These are phyloP conservation scores for Tremella yokohamensis DNA, from an alignment of 768 basidiomycete species.

Conservation along the genomic window DNA sequence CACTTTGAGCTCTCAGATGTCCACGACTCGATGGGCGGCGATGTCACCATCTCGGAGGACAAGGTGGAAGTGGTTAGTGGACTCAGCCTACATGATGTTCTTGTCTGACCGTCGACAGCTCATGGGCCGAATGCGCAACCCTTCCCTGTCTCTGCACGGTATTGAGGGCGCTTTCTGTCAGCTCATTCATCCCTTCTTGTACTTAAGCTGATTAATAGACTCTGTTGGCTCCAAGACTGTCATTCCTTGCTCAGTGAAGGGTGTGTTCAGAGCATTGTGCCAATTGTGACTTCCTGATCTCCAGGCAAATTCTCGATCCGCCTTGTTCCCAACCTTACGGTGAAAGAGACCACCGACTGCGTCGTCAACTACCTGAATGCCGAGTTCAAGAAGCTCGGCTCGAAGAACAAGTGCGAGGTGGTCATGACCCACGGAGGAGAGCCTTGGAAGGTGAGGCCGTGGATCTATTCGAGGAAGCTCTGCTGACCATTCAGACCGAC, in stretches of 20 bases:
- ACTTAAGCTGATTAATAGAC: slow-evolving; percentile 28
- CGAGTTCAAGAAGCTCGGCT: slow-evolving; percentile 79
- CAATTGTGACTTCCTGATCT: not conserved
- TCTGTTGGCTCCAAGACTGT: slow-evolving; percentile 62
- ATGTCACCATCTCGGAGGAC: slow-evolving; percentile 69
- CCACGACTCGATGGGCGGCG: slow-evolving; percentile 69
- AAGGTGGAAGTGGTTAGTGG: slow-evolving; percentile 57
- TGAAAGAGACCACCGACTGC: slow-evolving; percentile 66
- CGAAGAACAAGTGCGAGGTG: slow-evolving; percentile 73
- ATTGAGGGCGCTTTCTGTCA: slow-evolving; percentile 87
- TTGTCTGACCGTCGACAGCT: slow-evolving; percentile 55
- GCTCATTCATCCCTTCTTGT: slow-evolving; percentile 4
- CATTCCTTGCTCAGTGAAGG: slow-evolving; percentile 74
- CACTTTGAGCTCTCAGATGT: slow-evolving; percentile 68
- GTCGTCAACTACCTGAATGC: slow-evolving; percentile 66
- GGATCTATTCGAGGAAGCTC: not conserved
- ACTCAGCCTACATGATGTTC: not conserved
- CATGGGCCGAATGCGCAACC: slow-evolving; percentile 91
- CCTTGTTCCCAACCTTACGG: slow-evolving; percentile 82
- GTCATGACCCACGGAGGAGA: slow-evolving; percentile 76
- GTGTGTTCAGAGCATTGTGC: slow-evolving; percentile 18
- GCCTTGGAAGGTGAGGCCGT: slow-evolving; percentile 66
- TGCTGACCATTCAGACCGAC: slow-evolving; percentile 23
- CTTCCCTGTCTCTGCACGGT: slow-evolving; percentile 86
- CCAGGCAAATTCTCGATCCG: slow-evolving; percentile 93